phyloP scores from a whole-genome alignment of 331 rosid genomes.

The Malus hybrid region DNA sequence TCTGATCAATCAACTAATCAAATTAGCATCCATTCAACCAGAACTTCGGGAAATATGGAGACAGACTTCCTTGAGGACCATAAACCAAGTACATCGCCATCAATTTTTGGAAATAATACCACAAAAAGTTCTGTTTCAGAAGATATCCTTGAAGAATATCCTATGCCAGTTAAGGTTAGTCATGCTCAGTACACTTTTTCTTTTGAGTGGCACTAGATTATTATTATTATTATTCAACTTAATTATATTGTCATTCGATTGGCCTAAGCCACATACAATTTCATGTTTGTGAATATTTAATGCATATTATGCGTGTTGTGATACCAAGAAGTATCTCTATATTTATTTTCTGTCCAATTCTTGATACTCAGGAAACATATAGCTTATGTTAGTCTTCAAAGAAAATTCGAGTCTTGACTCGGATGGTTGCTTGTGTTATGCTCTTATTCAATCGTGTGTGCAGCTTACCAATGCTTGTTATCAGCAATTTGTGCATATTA shows the following conservation, averaged over 20 bases:
- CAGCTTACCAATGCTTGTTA: not conserved
- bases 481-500: not conserved
- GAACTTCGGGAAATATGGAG: slow-evolving; percentile 21
- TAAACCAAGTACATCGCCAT: slow-evolving; percentile 20
- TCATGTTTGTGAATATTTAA: not conserved
- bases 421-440: not conserved
- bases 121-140: slow-evolving; percentile 27
- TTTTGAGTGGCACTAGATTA: not conserved
- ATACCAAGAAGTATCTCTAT: not conserved
- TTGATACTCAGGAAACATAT: not conserved
- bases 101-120: slow-evolving; percentile 10
- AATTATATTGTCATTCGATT: not conserved
- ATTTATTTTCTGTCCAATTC: not conserved
- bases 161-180: slow-evolving; percentile 52
- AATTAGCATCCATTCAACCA: slow-evolving; percentile 18
- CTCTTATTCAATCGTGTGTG: not conserved
- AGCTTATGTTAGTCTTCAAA: not conserved
- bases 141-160: slow-evolving; percentile 22
- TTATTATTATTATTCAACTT: not conserved
- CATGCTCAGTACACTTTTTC: slow-evolving; percentile 5
- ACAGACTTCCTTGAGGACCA: slow-evolving; percentile 26
- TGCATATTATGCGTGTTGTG: not conserved
- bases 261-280: not conserved
- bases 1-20: slow-evolving; percentile 16
- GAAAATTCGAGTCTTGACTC: not conserved